phyloP scores from a whole-genome alignment of 306 rosid species.

The Citrullus mucosospermus region DNA sequence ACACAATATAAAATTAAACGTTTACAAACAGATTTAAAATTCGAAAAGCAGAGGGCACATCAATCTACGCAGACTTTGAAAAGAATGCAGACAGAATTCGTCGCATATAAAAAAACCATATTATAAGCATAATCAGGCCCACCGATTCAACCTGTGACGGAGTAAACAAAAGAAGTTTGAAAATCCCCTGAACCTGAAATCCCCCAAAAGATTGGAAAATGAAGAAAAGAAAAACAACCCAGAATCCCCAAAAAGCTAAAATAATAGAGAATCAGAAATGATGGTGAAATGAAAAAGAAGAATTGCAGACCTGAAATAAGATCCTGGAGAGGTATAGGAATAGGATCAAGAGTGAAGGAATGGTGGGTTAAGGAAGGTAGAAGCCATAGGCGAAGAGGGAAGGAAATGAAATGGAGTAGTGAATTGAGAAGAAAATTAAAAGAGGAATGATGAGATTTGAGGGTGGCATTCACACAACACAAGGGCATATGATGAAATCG shows the following conservation, averaged over 20 bases:
- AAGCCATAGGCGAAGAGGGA: neutral
- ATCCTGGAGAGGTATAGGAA: no score
- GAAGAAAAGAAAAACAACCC: neutral
- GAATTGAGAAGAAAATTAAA: neutral
- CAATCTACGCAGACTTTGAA: slow-evolving; percentile 6
- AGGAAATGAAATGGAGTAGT: slow-evolving; percentile 5
- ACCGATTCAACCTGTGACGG: neutral
- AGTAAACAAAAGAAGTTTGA: neutral
- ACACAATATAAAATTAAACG: no score
- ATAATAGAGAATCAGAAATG: neutral
- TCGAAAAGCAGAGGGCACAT: neutral
- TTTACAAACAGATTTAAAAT: no score
- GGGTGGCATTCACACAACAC: neutral
- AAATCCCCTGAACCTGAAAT: neutral
- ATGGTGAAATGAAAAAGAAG: neutral
- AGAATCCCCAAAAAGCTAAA: neutral
- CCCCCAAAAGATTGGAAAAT: neutral
- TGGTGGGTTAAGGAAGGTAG: slow-evolving; percentile 24
- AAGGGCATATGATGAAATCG: neutral
- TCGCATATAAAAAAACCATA: neutral
- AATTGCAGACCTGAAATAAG: slow-evolving; percentile 35
- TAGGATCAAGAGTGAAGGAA: neutral
- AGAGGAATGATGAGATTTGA: neutral
- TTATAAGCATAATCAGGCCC: neutral
- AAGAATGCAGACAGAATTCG: neutral